A percentile compares a stretch with the other conserved stretches of the same genome.
These are phyloP conservation scores for Apiospora malaysiana DNA, from an alignment of 2,329 filamentous ascomycete species.

Conservation along the genomic window DNA sequence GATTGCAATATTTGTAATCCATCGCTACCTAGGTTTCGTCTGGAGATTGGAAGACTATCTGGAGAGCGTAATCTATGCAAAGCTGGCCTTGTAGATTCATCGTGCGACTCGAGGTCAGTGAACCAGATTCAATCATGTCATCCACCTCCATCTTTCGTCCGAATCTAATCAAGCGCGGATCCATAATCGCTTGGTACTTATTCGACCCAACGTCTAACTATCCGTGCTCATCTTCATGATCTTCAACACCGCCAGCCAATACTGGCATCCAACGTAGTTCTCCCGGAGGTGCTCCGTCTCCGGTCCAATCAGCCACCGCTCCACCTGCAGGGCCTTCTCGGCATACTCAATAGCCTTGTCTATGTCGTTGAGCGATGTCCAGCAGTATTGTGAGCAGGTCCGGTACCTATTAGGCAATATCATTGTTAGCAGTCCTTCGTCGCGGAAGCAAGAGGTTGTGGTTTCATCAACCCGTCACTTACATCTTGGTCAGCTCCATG, in stretches of 20 bases:
- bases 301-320: not conserved
- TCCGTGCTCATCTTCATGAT: too few species aligned
- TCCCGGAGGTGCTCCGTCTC: slow-evolving; percentile 13
- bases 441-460: not conserved
- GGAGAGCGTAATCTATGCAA: not conserved
- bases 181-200: too few species aligned
- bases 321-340: not conserved
- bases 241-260: not conserved
- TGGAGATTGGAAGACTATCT: not conserved
- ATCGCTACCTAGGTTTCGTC: not conserved
- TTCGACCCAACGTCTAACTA: too few species aligned
- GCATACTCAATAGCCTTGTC: not conserved
- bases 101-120: too few species aligned
- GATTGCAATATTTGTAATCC: not conserved
- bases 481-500: slow-evolving; percentile 1
- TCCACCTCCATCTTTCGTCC: not conserved
- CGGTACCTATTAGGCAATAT: not conserved
- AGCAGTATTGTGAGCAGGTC: not conserved
- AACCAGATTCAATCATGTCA: not conserved
- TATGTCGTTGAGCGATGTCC: too few species aligned
- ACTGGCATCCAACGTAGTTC: not conserved
- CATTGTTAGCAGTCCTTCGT: not conserved
- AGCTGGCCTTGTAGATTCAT: not conserved
- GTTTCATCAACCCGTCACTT: not conserved
- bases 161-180: not conserved